These are phyloP conservation scores for Kurtzmaniella cleridarum DNA, from an alignment of 805 yeast species.

Conservation along the genomic window DNA sequence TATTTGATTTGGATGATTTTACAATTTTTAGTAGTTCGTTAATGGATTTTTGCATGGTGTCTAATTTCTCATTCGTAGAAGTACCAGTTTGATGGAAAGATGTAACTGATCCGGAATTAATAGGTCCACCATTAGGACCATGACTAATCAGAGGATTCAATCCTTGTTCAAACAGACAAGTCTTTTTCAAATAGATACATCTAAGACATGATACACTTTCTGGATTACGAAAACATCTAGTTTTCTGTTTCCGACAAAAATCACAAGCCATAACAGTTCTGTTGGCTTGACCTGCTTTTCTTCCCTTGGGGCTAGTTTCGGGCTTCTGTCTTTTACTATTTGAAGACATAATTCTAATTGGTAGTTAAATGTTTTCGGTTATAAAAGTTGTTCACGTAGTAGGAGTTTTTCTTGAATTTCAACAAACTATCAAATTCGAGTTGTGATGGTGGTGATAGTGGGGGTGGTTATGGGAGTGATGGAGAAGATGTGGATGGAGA, in stretches of 20 bases:
- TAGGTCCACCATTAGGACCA: constrained; percentile 4
- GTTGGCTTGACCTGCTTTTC: constrained; percentile 23
- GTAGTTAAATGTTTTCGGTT: too few species aligned
- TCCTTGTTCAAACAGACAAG: constrained; percentile 46
- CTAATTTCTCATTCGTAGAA: constrained; percentile 17
- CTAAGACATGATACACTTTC: constrained; percentile 47
- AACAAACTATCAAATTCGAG: too few species aligned
- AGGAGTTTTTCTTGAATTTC: too few species aligned
- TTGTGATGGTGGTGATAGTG: too few species aligned
- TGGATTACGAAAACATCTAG: constrained; percentile 56
- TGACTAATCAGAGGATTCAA: not conserved
- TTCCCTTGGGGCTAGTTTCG: not conserved
- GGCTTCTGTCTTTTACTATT: not conserved
- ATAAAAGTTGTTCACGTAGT: too few species aligned
- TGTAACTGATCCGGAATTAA: not conserved
- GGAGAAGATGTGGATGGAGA: too few species aligned
- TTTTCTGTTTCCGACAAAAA: constrained; percentile 50
- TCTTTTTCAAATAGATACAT: constrained; percentile 47
- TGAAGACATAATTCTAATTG: too few species aligned
- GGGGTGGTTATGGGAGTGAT: too few species aligned
- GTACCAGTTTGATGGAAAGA: constrained; percentile 2
- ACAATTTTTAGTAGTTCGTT: constrained; percentile 26
- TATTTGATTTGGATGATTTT: constrained; percentile 5
- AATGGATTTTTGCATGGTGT: constrained; percentile 29
- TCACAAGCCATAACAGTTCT: constrained; percentile 53